Evolutionary conservation across 2,329 filamentous ascomycete species (phyloP), one percentile per base, ranked within the genome.

Genomic region (Stagonosporopsis tanaceti): DNA sequence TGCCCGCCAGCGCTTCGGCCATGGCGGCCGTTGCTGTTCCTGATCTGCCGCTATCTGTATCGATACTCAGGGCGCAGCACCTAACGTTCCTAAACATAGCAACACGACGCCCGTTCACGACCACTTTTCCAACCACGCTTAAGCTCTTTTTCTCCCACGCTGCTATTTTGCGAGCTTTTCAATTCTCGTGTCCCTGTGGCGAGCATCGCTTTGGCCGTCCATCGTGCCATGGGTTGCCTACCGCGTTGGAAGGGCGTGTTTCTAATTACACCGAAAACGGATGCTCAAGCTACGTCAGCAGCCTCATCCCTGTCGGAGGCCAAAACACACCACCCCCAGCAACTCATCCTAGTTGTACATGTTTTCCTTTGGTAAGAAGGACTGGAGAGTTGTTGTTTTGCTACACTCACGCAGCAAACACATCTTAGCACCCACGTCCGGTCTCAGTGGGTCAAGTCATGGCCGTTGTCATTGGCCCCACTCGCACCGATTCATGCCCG

Each of bases 11-110:
- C 32, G 48, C 46, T 24, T 50, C 53, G 57, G 62, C 64, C 64
- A 68, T 66, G 53, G 64, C 58, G 52, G 34, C 54, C 59, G 61
- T 55, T 57, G 44, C 60, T 50, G 62, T 71, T 60, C 68, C 66
- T 71, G 68, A 74, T 74, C 72, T 61, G 61, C 70, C 70, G 58
- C 63, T 60, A 69, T 65, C 57, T 48, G 57, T 62, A 58, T 58
- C 27, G 55, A 50, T 65, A 45, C 54, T 67, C 66, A 66, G 67
- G 66, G 73, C 73, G 70, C 70, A 74, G 72, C 68, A 38, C 63
- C 67, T 62, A 20, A 20, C 20, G 20, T 20, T 20, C 20, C 20
- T 20, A 70, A 70, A 74, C 48, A 73, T 74, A 74, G 72, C 61
- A 72, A 64, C 70, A 60, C 67, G 68, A 69, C 24, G 47, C 58